Conservation (phyloP, 2,329 filamentous ascomycete species). For the Trichoderma harzianum region DNA sequence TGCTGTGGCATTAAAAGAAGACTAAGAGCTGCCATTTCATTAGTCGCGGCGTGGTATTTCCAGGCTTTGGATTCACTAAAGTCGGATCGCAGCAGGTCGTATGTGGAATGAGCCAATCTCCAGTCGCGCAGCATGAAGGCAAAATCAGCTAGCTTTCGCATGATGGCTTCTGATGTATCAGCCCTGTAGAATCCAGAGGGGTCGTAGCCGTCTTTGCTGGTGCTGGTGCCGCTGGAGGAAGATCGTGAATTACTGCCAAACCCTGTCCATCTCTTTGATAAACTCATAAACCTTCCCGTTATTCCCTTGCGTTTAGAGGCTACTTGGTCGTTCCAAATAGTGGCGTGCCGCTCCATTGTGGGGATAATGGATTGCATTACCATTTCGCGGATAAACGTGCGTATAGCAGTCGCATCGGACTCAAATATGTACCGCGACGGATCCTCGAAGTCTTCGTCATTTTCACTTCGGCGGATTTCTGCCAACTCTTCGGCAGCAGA, state of each 20-base stretch:
- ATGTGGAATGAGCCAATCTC: slow-evolving; percentile 87
- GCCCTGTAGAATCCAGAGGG: slow-evolving; percentile 75
- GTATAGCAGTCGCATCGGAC: slow-evolving; percentile 83
- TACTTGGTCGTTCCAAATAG: slow-evolving; percentile 95
- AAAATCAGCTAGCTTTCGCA: slow-evolving; percentile 92
- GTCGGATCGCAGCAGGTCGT: slow-evolving; percentile 83
- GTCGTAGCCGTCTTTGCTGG: slow-evolving; percentile 70
- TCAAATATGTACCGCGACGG: slow-evolving; percentile 81
- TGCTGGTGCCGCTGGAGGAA: slow-evolving; percentile 51
- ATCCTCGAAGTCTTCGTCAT: slow-evolving; percentile 66
- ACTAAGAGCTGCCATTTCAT: slow-evolving; percentile 91
- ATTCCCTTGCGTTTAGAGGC: slow-evolving; percentile 85
- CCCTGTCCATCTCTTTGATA: slow-evolving; percentile 84
- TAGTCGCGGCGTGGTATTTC: slow-evolving; percentile 88
- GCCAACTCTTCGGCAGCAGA: slow-evolving; percentile 80
- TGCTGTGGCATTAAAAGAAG: slow-evolving; percentile 73
- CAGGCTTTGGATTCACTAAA: slow-evolving; percentile 96
- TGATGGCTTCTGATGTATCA: slow-evolving; percentile 80
- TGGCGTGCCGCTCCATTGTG: slow-evolving; percentile 89
- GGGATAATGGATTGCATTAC: slow-evolving; percentile 92
- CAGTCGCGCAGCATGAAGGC: slow-evolving; percentile 96
- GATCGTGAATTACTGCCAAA: slow-evolving; percentile 68
- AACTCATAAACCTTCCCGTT: slow-evolving; percentile 87
- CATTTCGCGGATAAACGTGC: slow-evolving; percentile 88
- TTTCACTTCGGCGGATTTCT: slow-evolving; percentile 65